Percentiles rank a stretch among this genome's conserved stretches.
phyloP scores from a whole-genome alignment of 2,329 filamentous ascomycete species.

The Fusarium chuoi region DNA sequence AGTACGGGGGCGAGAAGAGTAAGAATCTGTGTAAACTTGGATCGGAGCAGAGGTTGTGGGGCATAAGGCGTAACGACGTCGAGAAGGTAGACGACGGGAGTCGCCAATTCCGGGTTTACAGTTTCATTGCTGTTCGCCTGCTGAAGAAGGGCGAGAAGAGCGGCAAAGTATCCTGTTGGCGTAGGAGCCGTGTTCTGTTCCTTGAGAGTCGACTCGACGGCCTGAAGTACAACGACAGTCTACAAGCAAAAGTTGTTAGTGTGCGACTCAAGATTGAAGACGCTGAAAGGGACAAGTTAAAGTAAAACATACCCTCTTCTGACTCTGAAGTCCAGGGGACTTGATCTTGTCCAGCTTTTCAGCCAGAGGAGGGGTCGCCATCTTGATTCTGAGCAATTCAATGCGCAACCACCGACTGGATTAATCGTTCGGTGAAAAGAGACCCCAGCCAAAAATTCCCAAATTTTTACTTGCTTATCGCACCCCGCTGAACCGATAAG shows the following conservation, averaged over 20 bases:
- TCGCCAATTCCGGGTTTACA: constrained; percentile 83
- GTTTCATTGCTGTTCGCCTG: constrained; percentile 77
- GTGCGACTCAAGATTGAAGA: constrained; percentile 13
- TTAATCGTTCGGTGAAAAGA: constrained; percentile 44
- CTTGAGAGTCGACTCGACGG: constrained; percentile 91
- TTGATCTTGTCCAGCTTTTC: constrained; percentile 98
- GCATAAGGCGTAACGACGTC: constrained; percentile 89
- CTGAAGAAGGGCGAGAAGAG: constrained; percentile 87
- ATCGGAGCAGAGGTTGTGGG: constrained; percentile 85
- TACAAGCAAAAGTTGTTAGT: constrained; percentile 49
- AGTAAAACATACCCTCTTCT: constrained; percentile 78
- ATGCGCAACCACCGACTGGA: constrained; percentile 41
- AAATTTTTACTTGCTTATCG: constrained; percentile 47
- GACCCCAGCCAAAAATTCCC: constrained; percentile 41
- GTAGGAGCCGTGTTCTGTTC: constrained; percentile 86
- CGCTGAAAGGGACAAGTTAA: not conserved
- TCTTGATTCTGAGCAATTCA: constrained; percentile 49
- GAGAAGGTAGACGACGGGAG: constrained; percentile 93
- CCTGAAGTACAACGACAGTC: constrained; percentile 87
- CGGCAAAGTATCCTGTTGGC: constrained; percentile 93
- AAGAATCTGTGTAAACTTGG: constrained; percentile 95
- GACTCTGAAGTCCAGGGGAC: constrained; percentile 94
- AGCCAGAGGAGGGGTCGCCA: constrained; percentile 67
- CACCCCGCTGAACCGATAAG: constrained; percentile 44
- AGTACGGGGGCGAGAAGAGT: constrained; percentile 86